Evolutionary conservation across 768 basidiomycete species (phyloP), one percentile per base, ranked within the genome.

Genomic region (Podaxis carcinomalis): DNA sequence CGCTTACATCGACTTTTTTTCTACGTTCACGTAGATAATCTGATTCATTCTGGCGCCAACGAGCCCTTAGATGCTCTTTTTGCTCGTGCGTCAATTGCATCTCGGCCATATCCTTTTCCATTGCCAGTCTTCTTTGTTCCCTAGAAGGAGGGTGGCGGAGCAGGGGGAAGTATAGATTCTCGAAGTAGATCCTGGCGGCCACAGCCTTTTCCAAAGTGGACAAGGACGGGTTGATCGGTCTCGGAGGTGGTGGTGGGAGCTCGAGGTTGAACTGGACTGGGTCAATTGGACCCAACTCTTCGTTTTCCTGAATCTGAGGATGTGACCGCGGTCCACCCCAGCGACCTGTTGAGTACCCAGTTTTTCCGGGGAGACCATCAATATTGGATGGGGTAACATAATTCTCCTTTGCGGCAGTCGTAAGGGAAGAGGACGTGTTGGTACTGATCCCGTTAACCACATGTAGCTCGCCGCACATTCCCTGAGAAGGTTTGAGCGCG

Each of bases 161-260:
- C 57, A 95, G 81, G 32, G 85, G 88, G 74, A 91, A 95, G 74
- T 90, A 95, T 32, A 89, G 80, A 69, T 91, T 93, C 80, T 93
- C 92, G 74, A 98, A 97, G 81, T 87, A 97, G 76, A 98, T 92
- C 70, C 91, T 86, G 42, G 91, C 87, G 36, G 95, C 89, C 61
- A 94, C 92, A 54, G 95, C 93, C 72, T 91, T 95, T 74, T 99
- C 95, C 69, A 98, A 80, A 32, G 96, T 97, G 46, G 88, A 81
- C 59, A 99, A 80, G 57, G 95, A 95, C 40, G 96, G 95, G 13
- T 81, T 85, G 68, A 98, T 89, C 56, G 80, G 76, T 72, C 81
- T 82, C 66, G 75, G 79, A 62, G 81, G 81, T 50, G 75, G 75
- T 44, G 71, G 76, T 61, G 64, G 70, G 63, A 67, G 66, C 13